Conservation (phyloP, 179 eudicot genomes). For the Silene coronaria region DNA sequence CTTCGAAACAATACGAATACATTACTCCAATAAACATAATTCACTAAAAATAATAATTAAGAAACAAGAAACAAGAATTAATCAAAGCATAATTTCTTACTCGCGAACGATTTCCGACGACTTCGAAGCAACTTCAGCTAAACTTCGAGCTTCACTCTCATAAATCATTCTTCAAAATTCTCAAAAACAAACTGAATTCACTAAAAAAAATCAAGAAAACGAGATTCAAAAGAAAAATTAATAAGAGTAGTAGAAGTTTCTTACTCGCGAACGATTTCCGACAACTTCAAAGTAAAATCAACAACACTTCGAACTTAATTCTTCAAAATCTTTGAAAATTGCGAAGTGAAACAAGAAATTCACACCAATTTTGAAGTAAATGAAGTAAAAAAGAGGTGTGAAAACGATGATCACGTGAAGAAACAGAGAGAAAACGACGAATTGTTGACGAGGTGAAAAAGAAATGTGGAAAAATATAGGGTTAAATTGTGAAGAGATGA, state of each 20-base stretch:
- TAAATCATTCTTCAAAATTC: conserved; percentile 22
- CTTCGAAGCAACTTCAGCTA: background rate
- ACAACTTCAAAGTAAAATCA: conserved; percentile 1
- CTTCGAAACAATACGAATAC: background rate
- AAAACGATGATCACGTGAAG: conserved; percentile 18
- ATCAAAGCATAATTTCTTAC: conserved; percentile 12
- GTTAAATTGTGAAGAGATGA: background rate
- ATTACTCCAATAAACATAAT: background rate
- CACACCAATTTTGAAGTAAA: background rate
- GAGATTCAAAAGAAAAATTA: background rate
- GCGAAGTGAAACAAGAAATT: background rate
- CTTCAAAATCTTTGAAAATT: background rate
- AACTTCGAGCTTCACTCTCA: conserved; percentile 16
- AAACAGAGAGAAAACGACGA: conserved; percentile 1
- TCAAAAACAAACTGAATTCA: background rate
- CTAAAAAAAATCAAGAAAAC: background rate
- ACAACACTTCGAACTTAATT: background rate
- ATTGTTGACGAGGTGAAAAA: background rate
- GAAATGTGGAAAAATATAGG: conserved; percentile 5
- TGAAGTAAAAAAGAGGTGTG: background rate
- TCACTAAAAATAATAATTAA: background rate
- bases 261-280: conserved; percentile 17
- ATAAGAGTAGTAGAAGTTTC: background rate
- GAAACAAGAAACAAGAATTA: background rate
- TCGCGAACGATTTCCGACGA: conserved; percentile 10